Base-by-base conservation (phyloP, 2,329 filamentous ascomycete species). In the Pseudocercospora cruenta region DNA sequence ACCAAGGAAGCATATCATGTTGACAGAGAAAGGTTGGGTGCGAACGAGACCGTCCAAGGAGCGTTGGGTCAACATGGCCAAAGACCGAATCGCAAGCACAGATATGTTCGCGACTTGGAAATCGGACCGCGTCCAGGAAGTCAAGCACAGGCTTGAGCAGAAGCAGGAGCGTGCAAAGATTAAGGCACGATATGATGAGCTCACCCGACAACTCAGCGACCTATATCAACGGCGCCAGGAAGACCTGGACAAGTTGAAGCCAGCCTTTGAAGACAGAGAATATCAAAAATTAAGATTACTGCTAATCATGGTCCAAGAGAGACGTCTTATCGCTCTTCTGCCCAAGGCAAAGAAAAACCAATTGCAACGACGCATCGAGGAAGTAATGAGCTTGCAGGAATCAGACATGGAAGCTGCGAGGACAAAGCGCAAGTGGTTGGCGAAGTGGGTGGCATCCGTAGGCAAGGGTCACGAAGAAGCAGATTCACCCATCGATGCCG, bases 1-100 rank as follows among this genome's bases (percentile, higher is more conserved):
- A 8, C 72, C 64, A 4, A 64, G 68, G 33, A 66, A 76, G 58
- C 73, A 77, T 61, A 60, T 77, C 47, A 65, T 73, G 60, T 69
- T 76, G 63, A 76, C 75, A 12, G 53, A 68, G 1, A 57, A 69
- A 16, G 75, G 75, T n/a, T 77, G 75, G 75, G 58, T 66, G 33
- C 66, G 73, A n/a, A 74, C 74, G 1, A 62, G 71, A 9, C 70
- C 72, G 4, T 60, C 64, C 22, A 59, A 63, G 12, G 33, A 66
- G 12, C 53, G 67, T 54, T 67, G 61, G 61, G 61, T 58, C 53
- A 57, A 64, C 16, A 62, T 65, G 55, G 55, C 43, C 45, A 72
- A 69, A 61, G 79, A 80, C 21, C 67, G 63, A 49, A 54, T 70
- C n/a, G 31, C 31, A 39, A 36, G 62, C 39, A 45, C 59, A 22